Evolutionary conservation across 805 yeast species (phyloP).

Genomic region (Blastobotrys chiropterorum): DNA sequence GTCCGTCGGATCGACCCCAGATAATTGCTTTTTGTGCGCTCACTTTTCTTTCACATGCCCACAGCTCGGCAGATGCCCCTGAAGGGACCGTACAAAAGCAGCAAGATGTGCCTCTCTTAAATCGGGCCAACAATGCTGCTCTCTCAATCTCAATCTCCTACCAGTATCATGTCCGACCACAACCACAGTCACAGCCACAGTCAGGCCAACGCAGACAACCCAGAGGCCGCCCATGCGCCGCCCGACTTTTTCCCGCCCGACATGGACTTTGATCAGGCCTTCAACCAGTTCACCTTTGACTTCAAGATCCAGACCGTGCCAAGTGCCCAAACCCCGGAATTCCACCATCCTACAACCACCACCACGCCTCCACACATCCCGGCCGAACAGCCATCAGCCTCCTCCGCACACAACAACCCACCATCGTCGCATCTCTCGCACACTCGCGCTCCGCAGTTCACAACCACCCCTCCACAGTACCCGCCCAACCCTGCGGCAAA

Average conservation of each 20-base stretch:
- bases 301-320: neutral
- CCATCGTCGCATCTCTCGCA: neutral
- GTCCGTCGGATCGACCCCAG: too few relatives aligned
- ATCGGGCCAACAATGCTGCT: neutral
- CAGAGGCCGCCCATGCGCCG: too few relatives aligned
- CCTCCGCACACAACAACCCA: neutral
- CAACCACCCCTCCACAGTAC: neutral
- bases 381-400: neutral
- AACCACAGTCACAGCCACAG: neutral
- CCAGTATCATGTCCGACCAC: neutral
- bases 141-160: neutral
- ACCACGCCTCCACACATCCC: neutral
- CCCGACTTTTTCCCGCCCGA: constrained; percentile 2
- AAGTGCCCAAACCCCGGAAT: neutral
- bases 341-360: constrained; percentile 1
- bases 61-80: neutral
- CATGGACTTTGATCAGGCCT: constrained; percentile 6
- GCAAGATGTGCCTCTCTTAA: neutral
- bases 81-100: neutral
- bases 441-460: neutral
- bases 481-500: neutral
- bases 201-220: too few relatives aligned
- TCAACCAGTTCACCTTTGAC: constrained; percentile 4
- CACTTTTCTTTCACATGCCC: neutral
- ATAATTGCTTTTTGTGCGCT: neutral